Evolutionary conservation across 371 early-diverging fungal genomes (phyloP), one percentile per base, ranked within the genome.

Genomic region (Mortierella sp.): DNA sequence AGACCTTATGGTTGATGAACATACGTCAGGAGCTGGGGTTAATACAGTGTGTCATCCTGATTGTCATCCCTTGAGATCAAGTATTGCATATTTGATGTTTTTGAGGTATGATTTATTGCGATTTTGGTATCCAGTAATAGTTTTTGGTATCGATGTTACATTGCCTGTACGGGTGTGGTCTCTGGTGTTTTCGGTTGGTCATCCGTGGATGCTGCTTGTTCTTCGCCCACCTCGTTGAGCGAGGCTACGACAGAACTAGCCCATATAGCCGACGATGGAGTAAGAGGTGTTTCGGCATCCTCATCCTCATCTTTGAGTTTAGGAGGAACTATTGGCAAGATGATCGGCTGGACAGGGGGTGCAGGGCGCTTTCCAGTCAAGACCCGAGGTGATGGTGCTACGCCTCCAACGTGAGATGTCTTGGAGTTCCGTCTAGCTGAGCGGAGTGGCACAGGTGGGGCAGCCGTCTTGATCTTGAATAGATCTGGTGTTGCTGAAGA

Each of bases 401-500:
- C 42, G 1, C 70, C 68, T 14, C 57, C 48, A 19, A 23, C 42
- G 8, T 61, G 49, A 24, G 65, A 58, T n/a, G 71, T 26, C 34
- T 51, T 47, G 19, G 71, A 70, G 30, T 55, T 58, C 16, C 60
- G 54, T 27, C 60, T 54, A 16, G 52, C 54, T 28, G 58, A 23
- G 31, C 54, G 49, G 18, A 46, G 57, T 58, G 56, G 42, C 21
- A 34, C 21, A 3, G 30, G 31, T 10, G 62, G 45, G 3, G 27
- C 41, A 21, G 48, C 34, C 18, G 30, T 38, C 51, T 58, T 74
- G 50, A 74, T 48, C 41, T 39, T 64, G 42, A 74, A 74, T 30
- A 74, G 55, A 14, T 74, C 39, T 1, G 76, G 76, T 24, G 65
- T 50, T 9, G 47, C 64, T 3, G 69, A 68, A 6, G 59, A 60